phyloP scores from a whole-genome alignment of 2,329 filamentous ascomycete species.

The Clonostachys rhizophaga region DNA sequence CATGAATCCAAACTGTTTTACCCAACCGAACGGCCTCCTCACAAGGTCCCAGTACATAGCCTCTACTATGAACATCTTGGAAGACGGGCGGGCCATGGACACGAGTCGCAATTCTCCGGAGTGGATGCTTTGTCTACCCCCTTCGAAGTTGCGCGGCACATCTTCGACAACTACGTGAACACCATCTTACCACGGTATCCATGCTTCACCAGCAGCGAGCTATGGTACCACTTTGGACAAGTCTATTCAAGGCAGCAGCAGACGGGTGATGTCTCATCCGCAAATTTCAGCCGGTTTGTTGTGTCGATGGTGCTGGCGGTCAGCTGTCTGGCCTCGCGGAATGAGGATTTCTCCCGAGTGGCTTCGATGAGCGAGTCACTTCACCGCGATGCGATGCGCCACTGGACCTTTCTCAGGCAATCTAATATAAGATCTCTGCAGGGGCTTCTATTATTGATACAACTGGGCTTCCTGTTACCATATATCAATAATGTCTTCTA shows the following conservation, averaged over 20 bases:
- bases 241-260: slow-evolving; percentile 4
- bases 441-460: slow-evolving; percentile 9
- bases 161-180: slow-evolving; percentile 10
- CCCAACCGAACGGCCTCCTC: slow-evolving; percentile 10
- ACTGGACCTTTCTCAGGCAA: slow-evolving; percentile 3
- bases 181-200: slow-evolving; percentile 10
- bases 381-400: slow-evolving; percentile 8
- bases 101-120: slow-evolving; percentile 2
- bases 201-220: slow-evolving; percentile 8
- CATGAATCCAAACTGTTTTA: slow-evolving; percentile 11
- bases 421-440: slow-evolving; percentile 5
- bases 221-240: slow-evolving; percentile 5
- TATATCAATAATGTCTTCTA: slow-evolving; percentile 11
- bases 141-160: slow-evolving; percentile 6
- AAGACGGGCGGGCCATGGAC: slow-evolving; percentile 3
- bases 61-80: slow-evolving; percentile 7
- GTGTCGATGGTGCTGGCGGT: slow-evolving; percentile 8
- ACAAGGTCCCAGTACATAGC: slow-evolving; percentile 11
- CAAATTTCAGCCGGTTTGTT: slow-evolving; percentile 2
- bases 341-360: slow-evolving; percentile 11
- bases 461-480: slow-evolving; percentile 9
- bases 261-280: no score
- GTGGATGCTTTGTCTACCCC: slow-evolving; percentile 7
- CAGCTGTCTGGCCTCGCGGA: slow-evolving; percentile 9
- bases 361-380: slow-evolving; percentile 11